Evolutionary conservation across 306 rosid species (phyloP).

Genomic region (Trifolium repens): DNA sequence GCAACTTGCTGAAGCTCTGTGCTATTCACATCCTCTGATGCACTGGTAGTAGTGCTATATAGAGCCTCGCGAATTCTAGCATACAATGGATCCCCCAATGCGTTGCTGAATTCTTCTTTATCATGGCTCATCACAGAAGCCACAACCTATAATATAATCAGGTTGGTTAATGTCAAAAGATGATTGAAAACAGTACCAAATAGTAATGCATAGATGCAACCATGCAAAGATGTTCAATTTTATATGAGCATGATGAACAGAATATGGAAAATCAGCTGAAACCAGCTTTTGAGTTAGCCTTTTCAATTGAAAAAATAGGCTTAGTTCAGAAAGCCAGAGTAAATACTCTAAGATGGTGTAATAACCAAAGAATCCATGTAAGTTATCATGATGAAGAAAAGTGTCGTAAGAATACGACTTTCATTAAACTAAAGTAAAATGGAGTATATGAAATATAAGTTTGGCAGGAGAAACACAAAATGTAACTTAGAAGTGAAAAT

Average conservation of each 20-base stretch:
- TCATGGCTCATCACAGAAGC: conserved; percentile 60
- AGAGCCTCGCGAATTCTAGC: conserved; percentile 62
- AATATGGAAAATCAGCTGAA: no score
- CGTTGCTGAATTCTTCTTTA: conserved; percentile 60
- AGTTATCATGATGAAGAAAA: background rate
- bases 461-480: background rate
- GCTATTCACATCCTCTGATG: conserved; percentile 41
- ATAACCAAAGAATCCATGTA: conserved; percentile 7
- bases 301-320: conserved; percentile 21
- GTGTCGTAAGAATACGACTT: background rate
- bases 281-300: no score
- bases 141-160: conserved; percentile 61
- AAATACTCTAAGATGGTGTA: background rate
- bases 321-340: conserved; percentile 26
- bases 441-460: background rate
- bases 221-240: background rate
- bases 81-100: conserved; percentile 70
- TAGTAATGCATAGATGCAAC: background rate
- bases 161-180: conserved; percentile 32
- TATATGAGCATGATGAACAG: background rate
- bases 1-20: conserved; percentile 39
- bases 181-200: conserved; percentile 2
- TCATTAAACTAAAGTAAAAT: background rate
- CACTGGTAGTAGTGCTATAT: conserved; percentile 12
- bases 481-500: conserved; percentile 1